Evolutionary conservation across 768 basidiomycete species (phyloP).

Genomic region (Lactarius evosmus): DNA sequence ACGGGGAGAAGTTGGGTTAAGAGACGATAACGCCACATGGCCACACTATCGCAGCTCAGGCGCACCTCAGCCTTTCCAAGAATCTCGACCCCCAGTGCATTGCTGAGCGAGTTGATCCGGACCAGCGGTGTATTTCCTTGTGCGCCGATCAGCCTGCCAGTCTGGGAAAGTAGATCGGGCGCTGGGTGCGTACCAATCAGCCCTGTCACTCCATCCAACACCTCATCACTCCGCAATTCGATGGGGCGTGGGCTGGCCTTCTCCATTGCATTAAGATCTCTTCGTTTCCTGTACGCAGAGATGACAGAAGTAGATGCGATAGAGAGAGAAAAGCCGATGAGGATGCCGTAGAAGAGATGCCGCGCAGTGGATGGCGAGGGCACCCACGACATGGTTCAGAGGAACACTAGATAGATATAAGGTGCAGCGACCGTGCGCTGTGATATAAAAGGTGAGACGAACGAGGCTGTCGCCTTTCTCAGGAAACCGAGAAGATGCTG

Average conservation of each 20-base stretch:
- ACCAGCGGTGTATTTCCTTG: slow-evolving; percentile 92
- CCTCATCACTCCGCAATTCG: slow-evolving; percentile 70
- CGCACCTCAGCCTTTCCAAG: slow-evolving; percentile 90
- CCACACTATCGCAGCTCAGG: not conserved
- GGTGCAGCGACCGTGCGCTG: slow-evolving; percentile 24
- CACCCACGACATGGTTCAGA: slow-evolving; percentile 28
- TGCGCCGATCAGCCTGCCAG: not conserved
- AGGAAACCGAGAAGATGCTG: slow-evolving; percentile 8
- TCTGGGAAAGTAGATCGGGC: not conserved
- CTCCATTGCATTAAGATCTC: slow-evolving; percentile 40
- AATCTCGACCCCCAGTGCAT: slow-evolving; percentile 90
- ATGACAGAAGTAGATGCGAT: slow-evolving; percentile 65
- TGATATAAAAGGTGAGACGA: not conserved
- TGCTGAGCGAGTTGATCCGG: slow-evolving; percentile 86
- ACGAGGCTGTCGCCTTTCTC: not conserved
- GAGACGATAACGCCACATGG: slow-evolving; percentile 2
- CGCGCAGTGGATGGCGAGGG: slow-evolving; percentile 32
- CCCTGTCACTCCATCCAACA: slow-evolving; percentile 77
- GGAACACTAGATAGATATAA: not conserved
- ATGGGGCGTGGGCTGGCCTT: slow-evolving; percentile 52
- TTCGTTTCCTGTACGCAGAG: slow-evolving; percentile 50
- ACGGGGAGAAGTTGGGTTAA: not conserved
- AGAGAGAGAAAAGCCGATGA: slow-evolving; percentile 76
- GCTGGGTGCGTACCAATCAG: slow-evolving; percentile 62
- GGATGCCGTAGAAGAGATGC: slow-evolving; percentile 48